Base-by-base conservation (phyloP, 108 stramenopile genomes). In the Asterionellopsis glacialis region DNA sequence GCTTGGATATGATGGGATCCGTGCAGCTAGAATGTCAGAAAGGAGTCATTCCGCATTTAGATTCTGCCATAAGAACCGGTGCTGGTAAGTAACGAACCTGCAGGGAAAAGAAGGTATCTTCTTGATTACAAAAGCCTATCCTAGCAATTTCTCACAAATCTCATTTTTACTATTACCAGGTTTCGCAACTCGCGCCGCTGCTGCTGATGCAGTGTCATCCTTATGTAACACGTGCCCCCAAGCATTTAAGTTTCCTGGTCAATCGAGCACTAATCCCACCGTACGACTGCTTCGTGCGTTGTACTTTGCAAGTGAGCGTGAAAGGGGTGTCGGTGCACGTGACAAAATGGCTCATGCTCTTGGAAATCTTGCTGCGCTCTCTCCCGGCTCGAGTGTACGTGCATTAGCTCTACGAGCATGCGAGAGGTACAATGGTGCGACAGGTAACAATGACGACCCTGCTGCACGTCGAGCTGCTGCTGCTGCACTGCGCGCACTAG, bases 211-310 rank as follows among this genome's bases (percentile, higher is more conserved):
- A 43, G 85, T 84, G 10, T 59, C 78, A 50, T 77, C 66, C n/a
- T 49, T 92, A 18, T 87, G 81, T 57, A 57, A 49, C 33, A 75
- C 79, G 11, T 82, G 83, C 58, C 87, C 91, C 13, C 51, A 63
- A 15, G 87, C 87, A 12, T 92, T 92, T 58, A 58, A 57, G 45
- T 84, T 84, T 61, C 65, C 61, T 63, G 82, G 84, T 9, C 18
- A 58, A 3, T 69, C 80, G 41, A 75, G 59, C 63, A 57, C 74
- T 15, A 85, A 85, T 59, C 85, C 91, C 12, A 74, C 76, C 0
- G 88, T 90, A 11, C 73, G 88, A 55, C 67, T 94, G 38, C 71
- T 94, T 15, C 81, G 89, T 43, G 87, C 82, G n/a, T 61, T 94
- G 27, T 94, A 86, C 61, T 84, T 72, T 63, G 87, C 87, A 1